Conservation (phyloP, 768 basidiomycete species). For the Suillus subluteus region DNA sequence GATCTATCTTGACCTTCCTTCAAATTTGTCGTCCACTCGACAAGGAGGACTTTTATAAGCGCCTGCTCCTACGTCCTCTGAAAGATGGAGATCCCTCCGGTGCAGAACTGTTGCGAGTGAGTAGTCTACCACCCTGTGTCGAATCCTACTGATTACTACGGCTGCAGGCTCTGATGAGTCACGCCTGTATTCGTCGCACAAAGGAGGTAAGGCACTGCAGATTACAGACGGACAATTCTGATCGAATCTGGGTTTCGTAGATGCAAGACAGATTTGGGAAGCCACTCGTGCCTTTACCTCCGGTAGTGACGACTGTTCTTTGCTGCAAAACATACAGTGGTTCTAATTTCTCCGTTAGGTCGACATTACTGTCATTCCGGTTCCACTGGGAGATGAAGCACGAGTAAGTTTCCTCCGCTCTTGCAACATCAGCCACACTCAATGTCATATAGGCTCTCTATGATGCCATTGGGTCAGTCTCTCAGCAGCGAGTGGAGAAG, state of each 20-base stretch:
- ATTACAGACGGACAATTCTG: not conserved
- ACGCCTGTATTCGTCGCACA: slow-evolving; percentile 79
- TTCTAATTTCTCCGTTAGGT: slow-evolving; percentile 49
- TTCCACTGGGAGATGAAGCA: slow-evolving; percentile 64
- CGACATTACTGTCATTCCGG: slow-evolving; percentile 75
- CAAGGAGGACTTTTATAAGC: slow-evolving; percentile 80
- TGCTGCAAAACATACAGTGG: not conserved
- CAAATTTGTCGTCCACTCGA: slow-evolving; percentile 86
- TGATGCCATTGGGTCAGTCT: slow-evolving; percentile 66
- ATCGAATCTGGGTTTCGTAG: slow-evolving; percentile 38
- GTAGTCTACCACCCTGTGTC: slow-evolving; percentile 18
- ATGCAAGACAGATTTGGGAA: slow-evolving; percentile 86
- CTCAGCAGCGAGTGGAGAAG: slow-evolving; percentile 62
- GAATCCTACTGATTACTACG: slow-evolving; percentile 14
- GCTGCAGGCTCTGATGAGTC: slow-evolving; percentile 71
- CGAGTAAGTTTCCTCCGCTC: slow-evolving; percentile 47
- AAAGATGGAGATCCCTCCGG: slow-evolving; percentile 70
- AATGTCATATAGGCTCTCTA: slow-evolving; percentile 55
- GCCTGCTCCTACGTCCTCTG: slow-evolving; percentile 77
- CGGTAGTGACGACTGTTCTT: slow-evolving; percentile 40
- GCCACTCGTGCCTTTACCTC: slow-evolving; percentile 73
- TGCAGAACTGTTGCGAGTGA: slow-evolving; percentile 69
- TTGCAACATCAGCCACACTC: slow-evolving; percentile 6
- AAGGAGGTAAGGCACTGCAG: slow-evolving; percentile 61
- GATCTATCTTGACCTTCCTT: slow-evolving; percentile 83